Base-by-base conservation (phyloP, 2,329 filamentous ascomycete genomes). In the Trichoderma cornu-damae region DNA sequence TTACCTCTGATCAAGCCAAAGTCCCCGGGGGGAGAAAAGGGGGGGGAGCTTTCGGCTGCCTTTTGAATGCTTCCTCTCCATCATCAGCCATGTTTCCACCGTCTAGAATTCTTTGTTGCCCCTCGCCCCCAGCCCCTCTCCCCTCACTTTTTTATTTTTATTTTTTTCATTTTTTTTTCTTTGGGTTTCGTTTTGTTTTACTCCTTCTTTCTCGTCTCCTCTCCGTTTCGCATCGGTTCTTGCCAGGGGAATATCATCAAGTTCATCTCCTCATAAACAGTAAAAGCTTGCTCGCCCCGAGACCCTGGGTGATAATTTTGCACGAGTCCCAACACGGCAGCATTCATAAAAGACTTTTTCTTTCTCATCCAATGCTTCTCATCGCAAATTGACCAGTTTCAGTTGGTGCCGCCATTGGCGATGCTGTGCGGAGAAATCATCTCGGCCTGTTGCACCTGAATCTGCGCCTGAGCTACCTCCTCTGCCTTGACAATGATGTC, bases 401-500 rank as follows among this genome's bases (percentile, higher is more conserved):
- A 64, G 55, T 60, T 62, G 32, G 56, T 26, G 18, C 58, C 47
- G 18, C 58, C 58, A 37, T 57, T 59, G 6, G 58, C 58, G 18
- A 44, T 30, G 6, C 37, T 46, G n/a, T 55, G 52, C 12, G 40
- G 51, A 46, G 51, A 24, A 14, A 50, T 28, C 43, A 38, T 48
- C n/a, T 37, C 59, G 14, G 67, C 64, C 60, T 69, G 64, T 20
- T 54, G 51, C 24, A 62, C 63, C 49, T 62, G 60, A 20, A 58
- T 59, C 26, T 61, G 60, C 12, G 57, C 61, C 34, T 61, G 63
- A 18, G 73, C 75, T 52, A 76, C 72, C 63, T 77, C 75, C 52
- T 77, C 72, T 2, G 75, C 75, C 64, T 80, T 80, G 57, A 88
- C 89, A 72, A 96, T 83, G 57, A 93, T 90, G 20, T 78, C 81